A percentile compares a stretch with the other conserved stretches of the same genome.
phyloP scores from a whole-genome alignment of 768 basidiomycete genomes.

The Agaricus blazei region DNA sequence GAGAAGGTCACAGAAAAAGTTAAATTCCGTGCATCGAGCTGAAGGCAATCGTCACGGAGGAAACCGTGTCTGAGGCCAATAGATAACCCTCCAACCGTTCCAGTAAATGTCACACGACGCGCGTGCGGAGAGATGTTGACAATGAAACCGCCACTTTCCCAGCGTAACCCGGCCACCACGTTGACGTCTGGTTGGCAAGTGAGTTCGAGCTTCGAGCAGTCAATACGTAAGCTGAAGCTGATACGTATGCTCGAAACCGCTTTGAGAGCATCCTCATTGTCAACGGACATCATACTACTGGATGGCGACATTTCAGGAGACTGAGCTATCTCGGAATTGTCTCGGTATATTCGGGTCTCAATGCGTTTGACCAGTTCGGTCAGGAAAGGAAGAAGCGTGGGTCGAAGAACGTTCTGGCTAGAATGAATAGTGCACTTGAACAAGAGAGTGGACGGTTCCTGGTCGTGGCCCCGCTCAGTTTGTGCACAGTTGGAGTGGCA shows the following conservation, averaged over 20 bases:
- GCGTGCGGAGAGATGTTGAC: constrained; percentile 72
- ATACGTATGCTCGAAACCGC: constrained; percentile 56
- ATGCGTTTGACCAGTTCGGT: constrained; percentile 67
- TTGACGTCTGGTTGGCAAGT: constrained; percentile 91
- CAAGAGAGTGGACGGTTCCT: constrained; percentile 57
- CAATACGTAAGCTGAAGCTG: constrained; percentile 86
- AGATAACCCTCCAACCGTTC: constrained; percentile 76
- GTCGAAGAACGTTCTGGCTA: constrained; percentile 80
- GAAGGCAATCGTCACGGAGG: constrained; percentile 77
- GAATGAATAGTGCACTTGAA: constrained; percentile 89
- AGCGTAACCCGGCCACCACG: constrained; percentile 82
- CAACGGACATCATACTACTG: constrained; percentile 14
- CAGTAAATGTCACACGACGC: constrained; percentile 67
- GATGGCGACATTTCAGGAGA: constrained; percentile 13
- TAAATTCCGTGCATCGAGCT: constrained; percentile 77
- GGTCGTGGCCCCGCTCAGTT: constrained; percentile 24
- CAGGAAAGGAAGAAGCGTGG: constrained; percentile 81
- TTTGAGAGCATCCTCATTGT: constrained; percentile 15
- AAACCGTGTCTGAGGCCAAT: constrained; percentile 82
- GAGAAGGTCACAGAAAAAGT: constrained; percentile 69
- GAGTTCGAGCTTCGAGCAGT: constrained; percentile 80
- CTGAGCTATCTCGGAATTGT: constrained; percentile 25
- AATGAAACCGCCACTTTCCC: constrained; percentile 93
- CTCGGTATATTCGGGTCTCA: constrained; percentile 63
- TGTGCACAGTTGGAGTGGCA: constrained; percentile 43